Evolutionary conservation across 352 stramenopile genomes (phyloP).

Genomic region (Globisporangium radiosum): DNA sequence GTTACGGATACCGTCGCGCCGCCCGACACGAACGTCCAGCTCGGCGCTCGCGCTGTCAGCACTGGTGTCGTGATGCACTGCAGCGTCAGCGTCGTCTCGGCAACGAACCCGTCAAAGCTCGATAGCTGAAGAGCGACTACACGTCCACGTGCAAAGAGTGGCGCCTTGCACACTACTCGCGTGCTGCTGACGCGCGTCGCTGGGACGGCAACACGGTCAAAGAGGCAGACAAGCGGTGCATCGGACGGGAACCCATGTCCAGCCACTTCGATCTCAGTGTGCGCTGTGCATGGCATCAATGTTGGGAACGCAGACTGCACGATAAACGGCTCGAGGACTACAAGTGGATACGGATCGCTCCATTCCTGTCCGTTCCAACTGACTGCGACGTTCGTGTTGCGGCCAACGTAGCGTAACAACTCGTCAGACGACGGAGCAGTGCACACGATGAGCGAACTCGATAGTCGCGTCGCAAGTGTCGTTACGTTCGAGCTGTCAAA

Average conservation of each 20-base stretch:
- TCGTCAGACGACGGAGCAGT: constrained; percentile 7
- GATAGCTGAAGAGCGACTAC: constrained; percentile 21
- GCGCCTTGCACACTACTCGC: constrained; percentile 23
- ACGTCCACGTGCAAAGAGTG: constrained; percentile 14
- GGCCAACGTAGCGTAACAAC: too few relatives aligned
- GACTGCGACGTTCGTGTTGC: constrained; percentile 19
- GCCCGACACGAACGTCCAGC: constrained; percentile 11
- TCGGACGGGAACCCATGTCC: constrained; percentile 31
- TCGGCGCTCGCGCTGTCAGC: constrained; percentile 17
- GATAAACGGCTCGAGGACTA: constrained; percentile 16
- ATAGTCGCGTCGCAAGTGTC: constrained; percentile 16
- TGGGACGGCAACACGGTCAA: constrained; percentile 21
- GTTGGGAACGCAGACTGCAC: constrained; percentile 19
- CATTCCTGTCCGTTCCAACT: constrained; percentile 49
- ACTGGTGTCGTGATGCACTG: constrained; percentile 15
- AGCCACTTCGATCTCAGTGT: constrained; percentile 16
- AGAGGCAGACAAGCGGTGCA: constrained; percentile 28
- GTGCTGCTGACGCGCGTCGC: constrained; percentile 24
- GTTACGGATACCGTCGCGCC: constrained; percentile 14
- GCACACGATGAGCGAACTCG: constrained; percentile 23
- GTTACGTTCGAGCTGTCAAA: constrained; percentile 7
- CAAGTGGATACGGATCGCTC: constrained; percentile 13
- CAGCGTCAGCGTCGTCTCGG: constrained; percentile 11
- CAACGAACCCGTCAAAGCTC: constrained; percentile 24
- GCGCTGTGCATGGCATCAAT: constrained; percentile 15